A percentile compares a stretch with the other conserved stretches of the same genome.
phyloP scores from a whole-genome alignment of 371 early-diverging fungal genomes.

The Mucor mucedo region DNA sequence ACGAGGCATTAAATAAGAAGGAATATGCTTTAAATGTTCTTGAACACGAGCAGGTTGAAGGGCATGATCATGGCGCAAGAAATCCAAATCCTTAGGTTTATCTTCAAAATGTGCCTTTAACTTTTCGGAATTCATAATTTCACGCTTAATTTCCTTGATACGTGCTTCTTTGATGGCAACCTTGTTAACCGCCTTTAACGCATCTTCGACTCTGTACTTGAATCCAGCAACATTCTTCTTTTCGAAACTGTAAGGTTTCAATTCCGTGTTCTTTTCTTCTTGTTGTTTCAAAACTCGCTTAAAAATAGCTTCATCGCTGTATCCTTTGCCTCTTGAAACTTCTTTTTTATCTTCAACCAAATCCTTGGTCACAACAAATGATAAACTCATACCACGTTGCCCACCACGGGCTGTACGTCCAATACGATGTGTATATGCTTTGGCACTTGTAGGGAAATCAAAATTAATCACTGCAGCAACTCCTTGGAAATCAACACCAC shows the following conservation, averaged over 20 bases:
- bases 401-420: slow-evolving; percentile 98
- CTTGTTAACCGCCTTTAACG: slow-evolving; percentile 80
- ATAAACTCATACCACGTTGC: slow-evolving; percentile 86
- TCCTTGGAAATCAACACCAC: slow-evolving; percentile 97
- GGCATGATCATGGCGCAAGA: slow-evolving; percentile 90
- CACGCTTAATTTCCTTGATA: slow-evolving; percentile 89
- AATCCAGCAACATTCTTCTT: slow-evolving; percentile 90
- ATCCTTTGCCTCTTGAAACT: slow-evolving; percentile 43
- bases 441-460: slow-evolving; percentile 92
- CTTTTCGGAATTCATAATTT: slow-evolving; percentile 93
- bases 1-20: slow-evolving; percentile 87
- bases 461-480: slow-evolving; percentile 97
- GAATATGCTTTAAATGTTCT: slow-evolving; percentile 91
- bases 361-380: slow-evolving; percentile 76
- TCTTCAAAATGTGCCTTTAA: slow-evolving; percentile 96
- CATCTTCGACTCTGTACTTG: slow-evolving; percentile 90
- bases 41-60: slow-evolving; percentile 82
- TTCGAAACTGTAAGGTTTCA: slow-evolving; percentile 86
- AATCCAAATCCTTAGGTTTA: slow-evolving; percentile 91
- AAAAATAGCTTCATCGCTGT: slow-evolving; percentile 70
- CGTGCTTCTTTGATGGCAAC: slow-evolving; percentile 87
- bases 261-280: slow-evolving; percentile 61
- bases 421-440: slow-evolving; percentile 94
- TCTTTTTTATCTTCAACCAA: slow-evolving; percentile 35
- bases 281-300: slow-evolving; percentile 76